phyloP scores from a whole-genome alignment of 345 rosid genomes.

The Eutrema japonicum region DNA sequence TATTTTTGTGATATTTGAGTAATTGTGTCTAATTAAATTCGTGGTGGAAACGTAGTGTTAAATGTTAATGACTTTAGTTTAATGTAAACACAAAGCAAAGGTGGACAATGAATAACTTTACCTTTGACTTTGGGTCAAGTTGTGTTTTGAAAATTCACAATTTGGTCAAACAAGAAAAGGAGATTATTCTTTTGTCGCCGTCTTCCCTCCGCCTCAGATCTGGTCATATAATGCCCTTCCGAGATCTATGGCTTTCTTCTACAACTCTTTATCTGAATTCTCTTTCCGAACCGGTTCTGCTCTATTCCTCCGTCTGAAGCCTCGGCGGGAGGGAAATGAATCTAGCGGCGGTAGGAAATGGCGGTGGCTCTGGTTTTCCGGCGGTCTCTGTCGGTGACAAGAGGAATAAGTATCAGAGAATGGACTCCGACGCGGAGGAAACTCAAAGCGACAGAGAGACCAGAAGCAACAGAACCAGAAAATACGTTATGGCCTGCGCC shows the following conservation, averaged over 20 bases:
- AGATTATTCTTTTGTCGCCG: slow-evolving; percentile 1
- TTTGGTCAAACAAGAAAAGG: slow-evolving; percentile 28
- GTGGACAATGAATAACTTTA: neutral
- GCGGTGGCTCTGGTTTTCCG: slow-evolving; percentile 46
- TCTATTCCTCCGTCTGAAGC: slow-evolving; percentile 23
- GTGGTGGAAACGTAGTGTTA: too few species aligned
- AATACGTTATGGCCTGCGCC: slow-evolving; percentile 76
- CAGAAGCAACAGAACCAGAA: slow-evolving; percentile 51
- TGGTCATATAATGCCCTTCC: slow-evolving; percentile 23
- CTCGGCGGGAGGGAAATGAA: slow-evolving; percentile 44
- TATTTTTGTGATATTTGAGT: too few species aligned
- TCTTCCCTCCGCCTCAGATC: slow-evolving; percentile 29
- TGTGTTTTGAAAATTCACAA: slow-evolving; percentile 17
- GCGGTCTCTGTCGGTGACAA: slow-evolving; percentile 58
- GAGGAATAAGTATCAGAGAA: slow-evolving; percentile 72
- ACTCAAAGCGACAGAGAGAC: slow-evolving; percentile 27
- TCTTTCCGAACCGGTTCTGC: slow-evolving; percentile 16
- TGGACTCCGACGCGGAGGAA: slow-evolving; percentile 62
- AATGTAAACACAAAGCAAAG: slow-evolving; percentile 1
- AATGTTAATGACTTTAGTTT: neutral
- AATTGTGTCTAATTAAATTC: too few species aligned
- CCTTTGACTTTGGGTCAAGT: slow-evolving; percentile 24
- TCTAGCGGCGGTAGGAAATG: slow-evolving; percentile 57
- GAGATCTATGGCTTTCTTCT: slow-evolving; percentile 14
- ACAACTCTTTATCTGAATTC: slow-evolving; percentile 24